Evolutionary conservation across 345 rosid species (phyloP), one percentile per base, ranked within the genome.

Genomic region (Psidium guajava): DNA sequence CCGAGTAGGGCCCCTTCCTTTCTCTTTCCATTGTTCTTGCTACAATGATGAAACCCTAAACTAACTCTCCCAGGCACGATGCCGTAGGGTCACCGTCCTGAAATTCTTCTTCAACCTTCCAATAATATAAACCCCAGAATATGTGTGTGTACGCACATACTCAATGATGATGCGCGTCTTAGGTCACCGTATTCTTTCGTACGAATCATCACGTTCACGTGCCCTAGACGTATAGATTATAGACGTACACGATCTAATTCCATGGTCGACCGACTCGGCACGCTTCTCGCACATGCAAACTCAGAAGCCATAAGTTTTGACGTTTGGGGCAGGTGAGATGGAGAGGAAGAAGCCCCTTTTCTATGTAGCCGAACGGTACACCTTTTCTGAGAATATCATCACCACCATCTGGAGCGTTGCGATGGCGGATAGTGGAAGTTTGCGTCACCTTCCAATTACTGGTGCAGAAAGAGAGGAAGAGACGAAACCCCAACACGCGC

Each of bases 11-110:
- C 90, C 90, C 54, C 86, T 83, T 56, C 69, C 58, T 74, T 80
- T 83, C 8, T 44, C 69, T 85, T 56, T 77, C 80, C 80, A 5
- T 36, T 88, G 77, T 87, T 87, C 87, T 24, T 84, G 16, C 80
- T 58, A 44, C 87, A 86, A 88, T 86, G 87, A 88, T 88, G 82
- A 69, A 59, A 10, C 82, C 86, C 82, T 87, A 54, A 82, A 84
- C 74, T 51, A 74, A 52, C 74, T 52, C 40, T 40, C 61, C 42
- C 16, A 83, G 28, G 55, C 81, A 54, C 77, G 44, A 32, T 69
- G 20, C 47, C 80, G n/a, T 73, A 54, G 80, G 59, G 86, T 59
- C 87, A 44, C 40, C 7, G 47, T 25, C 47, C 32, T 13, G 1
- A 53, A 44, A 59, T 86, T 40, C 74, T 83, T 28, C 47, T 52